Percentiles rank a stretch among this genome's conserved stretches.
Evolutionary conservation across 129 eudicot genomes (phyloP).

Genomic region (Solidago caesia): DNA sequence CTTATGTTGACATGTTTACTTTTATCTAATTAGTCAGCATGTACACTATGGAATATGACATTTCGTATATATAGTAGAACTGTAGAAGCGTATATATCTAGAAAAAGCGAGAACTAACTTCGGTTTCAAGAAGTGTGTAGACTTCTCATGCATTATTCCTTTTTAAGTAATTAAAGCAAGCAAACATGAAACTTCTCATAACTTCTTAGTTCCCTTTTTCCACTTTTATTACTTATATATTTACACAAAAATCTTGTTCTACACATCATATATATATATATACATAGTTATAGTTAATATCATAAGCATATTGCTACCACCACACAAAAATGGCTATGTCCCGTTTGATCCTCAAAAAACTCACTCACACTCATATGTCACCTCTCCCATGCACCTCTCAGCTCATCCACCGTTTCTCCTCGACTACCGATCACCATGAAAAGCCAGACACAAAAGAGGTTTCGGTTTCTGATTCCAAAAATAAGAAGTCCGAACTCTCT

Average conservation of each 20-base stretch:
- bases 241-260: neutral
- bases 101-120: too few relatives aligned
- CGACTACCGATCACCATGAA: constrained; percentile 29
- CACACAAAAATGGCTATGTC: constrained; percentile 46
- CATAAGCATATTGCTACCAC: neutral
- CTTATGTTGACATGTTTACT: too few relatives aligned
- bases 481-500: constrained; percentile 34
- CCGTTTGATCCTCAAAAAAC: constrained; percentile 53
- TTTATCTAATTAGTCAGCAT: too few relatives aligned
- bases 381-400: constrained; percentile 44
- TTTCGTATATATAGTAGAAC: too few relatives aligned
- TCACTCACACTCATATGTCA: constrained; percentile 22
- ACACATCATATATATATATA: too few relatives aligned
- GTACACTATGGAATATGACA: too few relatives aligned
- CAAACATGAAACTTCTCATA: constrained; percentile 41
- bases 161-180: neutral
- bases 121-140: constrained; percentile 13
- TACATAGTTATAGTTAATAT: too few relatives aligned
- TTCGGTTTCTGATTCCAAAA: constrained; percentile 43
- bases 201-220: constrained; percentile 15
- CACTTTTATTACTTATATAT: neutral
- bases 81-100: too few relatives aligned
- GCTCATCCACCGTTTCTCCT: constrained; percentile 34
- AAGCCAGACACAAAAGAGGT: constrained; percentile 31
- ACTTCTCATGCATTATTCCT: constrained; percentile 2